A percentile compares a stretch with the other conserved stretches of the same genome.
Conservation (phyloP, 805 yeast genomes). For the Sugiyamaella mastotermitis region DNA sequence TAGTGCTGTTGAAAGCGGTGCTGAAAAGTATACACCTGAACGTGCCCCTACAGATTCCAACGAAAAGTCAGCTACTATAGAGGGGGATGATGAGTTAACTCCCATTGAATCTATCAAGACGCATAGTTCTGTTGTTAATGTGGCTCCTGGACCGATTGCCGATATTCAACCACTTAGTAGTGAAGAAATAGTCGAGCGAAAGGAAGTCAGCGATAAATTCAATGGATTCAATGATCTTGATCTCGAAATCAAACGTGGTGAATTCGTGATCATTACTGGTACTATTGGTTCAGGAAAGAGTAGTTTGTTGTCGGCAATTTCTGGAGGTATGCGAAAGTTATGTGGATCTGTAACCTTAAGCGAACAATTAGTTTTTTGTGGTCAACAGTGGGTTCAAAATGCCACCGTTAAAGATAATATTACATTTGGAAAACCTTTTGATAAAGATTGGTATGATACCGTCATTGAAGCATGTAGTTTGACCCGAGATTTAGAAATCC, state of each 20-base stretch:
- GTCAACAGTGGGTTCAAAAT: constrained; percentile 81
- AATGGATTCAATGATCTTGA: constrained; percentile 35
- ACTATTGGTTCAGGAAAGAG: constrained; percentile 79
- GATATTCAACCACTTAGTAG: constrained; percentile 1
- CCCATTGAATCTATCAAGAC: constrained; percentile 9
- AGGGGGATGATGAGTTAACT: constrained; percentile 8
- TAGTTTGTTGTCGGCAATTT: constrained; percentile 60
- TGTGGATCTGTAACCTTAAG: constrained; percentile 46
- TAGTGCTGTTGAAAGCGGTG: constrained; percentile 8
- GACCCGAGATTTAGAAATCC: constrained; percentile 53
- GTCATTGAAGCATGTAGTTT: constrained; percentile 63
- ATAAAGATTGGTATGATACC: constrained; percentile 43
- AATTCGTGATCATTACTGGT: constrained; percentile 72
- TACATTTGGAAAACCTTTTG: constrained; percentile 54
- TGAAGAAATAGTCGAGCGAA: constrained; percentile 39
- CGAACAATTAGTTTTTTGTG: constrained; percentile 51
- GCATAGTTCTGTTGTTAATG: constrained; percentile 19
- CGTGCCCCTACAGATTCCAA: constrained; percentile 34
- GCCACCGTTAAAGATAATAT: constrained; percentile 73
- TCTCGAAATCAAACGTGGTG: constrained; percentile 50
- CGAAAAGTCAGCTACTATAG: constrained; percentile 27
- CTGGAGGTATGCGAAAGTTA: constrained; percentile 61
- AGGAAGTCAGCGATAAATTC: constrained; percentile 44
- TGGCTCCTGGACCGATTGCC: constrained; percentile 8
- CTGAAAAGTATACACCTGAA: constrained; percentile 7